Percentiles rank a stretch among this genome's conserved stretches.
Evolutionary conservation across 495 filamentous ascomycete species (phyloP).

Genomic region (Aspergillus sparsus): DNA sequence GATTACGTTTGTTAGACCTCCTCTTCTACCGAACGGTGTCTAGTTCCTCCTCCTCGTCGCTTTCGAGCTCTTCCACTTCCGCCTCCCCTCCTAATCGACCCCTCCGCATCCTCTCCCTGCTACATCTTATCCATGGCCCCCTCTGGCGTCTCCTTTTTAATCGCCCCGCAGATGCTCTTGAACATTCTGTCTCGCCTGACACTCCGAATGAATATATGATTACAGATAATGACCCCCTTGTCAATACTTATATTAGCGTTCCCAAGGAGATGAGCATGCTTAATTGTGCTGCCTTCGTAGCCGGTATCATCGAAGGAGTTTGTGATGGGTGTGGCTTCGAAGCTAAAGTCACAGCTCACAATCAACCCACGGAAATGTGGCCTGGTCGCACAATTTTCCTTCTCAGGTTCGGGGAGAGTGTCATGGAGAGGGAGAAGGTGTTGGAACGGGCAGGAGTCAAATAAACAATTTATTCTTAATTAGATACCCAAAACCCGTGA

Average conservation of each 20-base stretch:
- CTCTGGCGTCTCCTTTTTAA: constrained; percentile 92
- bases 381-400: constrained; percentile 94
- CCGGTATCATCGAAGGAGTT: constrained; percentile 92
- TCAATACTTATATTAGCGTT: constrained; percentile 89
- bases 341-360: constrained; percentile 89
- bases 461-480: constrained; percentile 25
- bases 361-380: constrained; percentile 82
- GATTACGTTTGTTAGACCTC: constrained; percentile 91
- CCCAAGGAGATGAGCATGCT: constrained; percentile 94
- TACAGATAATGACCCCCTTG: constrained; percentile 91
- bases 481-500: background rate
- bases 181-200: constrained; percentile 76
- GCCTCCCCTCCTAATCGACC: constrained; percentile 71
- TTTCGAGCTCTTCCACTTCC: constrained; percentile 71
- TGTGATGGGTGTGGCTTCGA: constrained; percentile 90
- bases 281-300: constrained; percentile 94
- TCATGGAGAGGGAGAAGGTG: constrained; percentile 86
- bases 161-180: constrained; percentile 85
- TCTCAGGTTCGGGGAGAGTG: constrained; percentile 82
- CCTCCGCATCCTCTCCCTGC: constrained; percentile 82
- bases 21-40: constrained; percentile 67
- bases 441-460: constrained; percentile 52
- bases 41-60: constrained; percentile 77
- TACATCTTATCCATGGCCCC: constrained; percentile 89
- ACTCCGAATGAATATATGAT: constrained; percentile 98